Conservation (phyloP, 257 asterid species). For the Leptodermis oblonga region DNA sequence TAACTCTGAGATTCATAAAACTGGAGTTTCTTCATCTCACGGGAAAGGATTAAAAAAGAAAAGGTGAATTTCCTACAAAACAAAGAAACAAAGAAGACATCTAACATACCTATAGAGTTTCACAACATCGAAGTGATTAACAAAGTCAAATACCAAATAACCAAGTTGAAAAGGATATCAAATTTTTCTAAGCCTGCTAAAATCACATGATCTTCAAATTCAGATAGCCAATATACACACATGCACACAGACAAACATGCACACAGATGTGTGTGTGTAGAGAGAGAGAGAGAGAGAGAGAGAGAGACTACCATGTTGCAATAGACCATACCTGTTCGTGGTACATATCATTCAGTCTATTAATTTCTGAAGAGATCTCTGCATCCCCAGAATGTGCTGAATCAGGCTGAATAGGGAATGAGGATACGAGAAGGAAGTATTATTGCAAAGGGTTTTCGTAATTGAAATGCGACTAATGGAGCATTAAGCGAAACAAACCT, state of each 20-base stretch:
- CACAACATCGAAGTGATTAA: background rate
- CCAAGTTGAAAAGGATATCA: background rate
- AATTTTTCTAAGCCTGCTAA: background rate
- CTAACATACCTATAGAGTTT: background rate
- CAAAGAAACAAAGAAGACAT: conserved; percentile 5
- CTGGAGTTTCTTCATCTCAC: background rate
- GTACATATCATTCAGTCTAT: conserved; percentile 52
- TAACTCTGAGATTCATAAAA: background rate
- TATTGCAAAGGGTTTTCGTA: background rate
- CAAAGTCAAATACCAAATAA: background rate
- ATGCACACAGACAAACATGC: background rate
- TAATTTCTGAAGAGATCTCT: conserved; percentile 54
- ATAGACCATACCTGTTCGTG: conserved; percentile 58
- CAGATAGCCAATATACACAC: background rate
- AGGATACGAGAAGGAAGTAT: background rate
- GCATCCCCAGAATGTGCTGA: conserved; percentile 56
- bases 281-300: background rate
- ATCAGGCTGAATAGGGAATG: conserved; percentile 29
- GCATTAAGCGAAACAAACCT: conserved; percentile 29
- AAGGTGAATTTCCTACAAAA: background rate
- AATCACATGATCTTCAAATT: background rate
- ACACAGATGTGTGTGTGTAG: background rate
- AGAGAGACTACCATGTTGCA: conserved; percentile 16
- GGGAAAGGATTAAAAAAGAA: background rate
- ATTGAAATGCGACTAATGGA: background rate